phyloP scores from a whole-genome alignment of 495 filamentous ascomycete genomes.

The Talaromyces liani region DNA sequence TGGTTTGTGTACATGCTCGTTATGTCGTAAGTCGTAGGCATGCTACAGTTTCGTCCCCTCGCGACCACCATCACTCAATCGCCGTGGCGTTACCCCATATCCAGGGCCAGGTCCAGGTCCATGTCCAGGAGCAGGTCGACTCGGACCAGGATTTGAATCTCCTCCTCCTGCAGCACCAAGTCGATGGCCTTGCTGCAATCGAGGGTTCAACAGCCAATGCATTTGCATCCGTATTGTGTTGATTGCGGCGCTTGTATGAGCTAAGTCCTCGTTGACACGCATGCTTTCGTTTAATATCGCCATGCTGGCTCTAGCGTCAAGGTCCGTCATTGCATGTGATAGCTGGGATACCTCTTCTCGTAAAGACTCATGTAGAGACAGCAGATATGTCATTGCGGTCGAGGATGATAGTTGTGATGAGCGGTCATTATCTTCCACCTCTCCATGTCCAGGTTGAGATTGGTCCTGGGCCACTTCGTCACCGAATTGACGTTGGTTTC shows the following conservation, averaged over 20 bases:
- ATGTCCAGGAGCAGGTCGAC: constrained; percentile 12
- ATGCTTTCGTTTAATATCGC: constrained; percentile 61
- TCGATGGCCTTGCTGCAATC: constrained; percentile 39
- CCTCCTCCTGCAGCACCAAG: constrained; percentile 19
- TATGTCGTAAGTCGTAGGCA: not conserved
- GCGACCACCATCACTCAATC: constrained; percentile 37
- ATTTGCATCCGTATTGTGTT: constrained; percentile 58
- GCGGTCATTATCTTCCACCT: not conserved
- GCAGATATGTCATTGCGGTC: constrained; percentile 48
- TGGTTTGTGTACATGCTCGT: not conserved
- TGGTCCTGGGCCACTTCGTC: not conserved
- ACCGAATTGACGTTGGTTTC: not conserved
- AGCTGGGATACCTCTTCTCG: constrained; percentile 56
- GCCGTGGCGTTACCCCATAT: constrained; percentile 19
- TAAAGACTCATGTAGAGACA: constrained; percentile 61
- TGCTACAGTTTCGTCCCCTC: constrained; percentile 37
- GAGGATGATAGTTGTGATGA: constrained; percentile 24
- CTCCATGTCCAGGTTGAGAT: not conserved
- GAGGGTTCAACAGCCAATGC: constrained; percentile 59
- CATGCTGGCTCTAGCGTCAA: constrained; percentile 61
- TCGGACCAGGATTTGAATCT: constrained; percentile 6
- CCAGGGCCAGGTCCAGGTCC: not conserved
- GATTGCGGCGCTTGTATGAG: constrained; percentile 57
- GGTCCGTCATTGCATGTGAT: constrained; percentile 49
- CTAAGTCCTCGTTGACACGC: constrained; percentile 59